Evolutionary conservation across 768 basidiomycete genomes (phyloP).

Genomic region (Rhizopogon vesiculosus): DNA sequence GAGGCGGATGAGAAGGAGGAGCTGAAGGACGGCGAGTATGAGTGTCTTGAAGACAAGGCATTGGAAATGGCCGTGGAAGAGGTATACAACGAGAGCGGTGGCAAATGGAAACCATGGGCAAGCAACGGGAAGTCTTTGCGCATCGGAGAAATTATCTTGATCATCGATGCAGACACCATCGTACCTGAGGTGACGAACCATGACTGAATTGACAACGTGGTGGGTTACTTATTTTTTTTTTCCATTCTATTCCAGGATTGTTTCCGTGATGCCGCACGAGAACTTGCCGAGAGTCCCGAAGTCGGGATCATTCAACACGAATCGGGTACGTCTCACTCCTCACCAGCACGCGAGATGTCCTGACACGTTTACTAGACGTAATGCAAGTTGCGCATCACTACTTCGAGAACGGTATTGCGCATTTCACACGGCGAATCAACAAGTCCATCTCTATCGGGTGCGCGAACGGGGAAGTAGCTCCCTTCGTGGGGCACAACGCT

Average conservation of each 20-base stretch:
- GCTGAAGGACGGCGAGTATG: slow-evolving; percentile 34
- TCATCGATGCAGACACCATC: slow-evolving; percentile 84
- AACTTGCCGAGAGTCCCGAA: slow-evolving; percentile 75
- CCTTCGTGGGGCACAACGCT: slow-evolving; percentile 46
- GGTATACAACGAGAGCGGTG: slow-evolving; percentile 54
- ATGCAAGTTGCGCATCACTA: slow-evolving; percentile 55
- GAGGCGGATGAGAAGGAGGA: slow-evolving; percentile 26
- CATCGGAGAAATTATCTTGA: slow-evolving; percentile 74
- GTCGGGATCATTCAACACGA: slow-evolving; percentile 92
- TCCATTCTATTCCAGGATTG: slow-evolving; percentile 55
- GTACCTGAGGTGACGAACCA: slow-evolving; percentile 56
- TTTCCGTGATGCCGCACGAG: slow-evolving; percentile 80
- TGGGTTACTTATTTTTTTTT: not conserved
- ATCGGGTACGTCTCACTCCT: slow-evolving; percentile 42
- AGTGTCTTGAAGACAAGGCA: slow-evolving; percentile 58
- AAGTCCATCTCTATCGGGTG: slow-evolving; percentile 31
- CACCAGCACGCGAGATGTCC: not conserved
- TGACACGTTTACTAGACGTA: slow-evolving; percentile 32
- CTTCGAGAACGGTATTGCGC: slow-evolving; percentile 43
- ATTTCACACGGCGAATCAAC: slow-evolving; percentile 49
- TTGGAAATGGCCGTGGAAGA: slow-evolving; percentile 73
- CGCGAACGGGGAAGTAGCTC: slow-evolving; percentile 39
- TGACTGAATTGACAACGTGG: not conserved
- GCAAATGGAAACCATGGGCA: slow-evolving; percentile 69
- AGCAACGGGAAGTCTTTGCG: slow-evolving; percentile 71